A percentile compares a stretch with the other conserved stretches of the same genome.
Evolutionary conservation across 2,329 filamentous ascomycete species (phyloP).

Genomic region (Talaromyces albobiverticillius): DNA sequence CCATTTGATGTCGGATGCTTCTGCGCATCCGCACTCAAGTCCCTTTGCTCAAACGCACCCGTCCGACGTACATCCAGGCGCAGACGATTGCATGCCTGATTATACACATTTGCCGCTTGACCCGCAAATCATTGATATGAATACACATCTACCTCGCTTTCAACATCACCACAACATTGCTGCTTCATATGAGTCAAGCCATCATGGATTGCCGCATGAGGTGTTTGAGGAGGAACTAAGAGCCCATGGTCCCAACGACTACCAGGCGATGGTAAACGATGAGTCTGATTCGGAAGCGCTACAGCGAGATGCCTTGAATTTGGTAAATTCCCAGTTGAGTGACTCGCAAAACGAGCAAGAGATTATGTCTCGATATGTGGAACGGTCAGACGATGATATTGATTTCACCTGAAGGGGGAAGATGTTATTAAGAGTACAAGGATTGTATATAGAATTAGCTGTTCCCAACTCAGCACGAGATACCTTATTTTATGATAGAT

Average conservation of each 20-base stretch:
- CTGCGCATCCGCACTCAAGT: slow-evolving; percentile 26
- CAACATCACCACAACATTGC: slow-evolving; percentile 36
- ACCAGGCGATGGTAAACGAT: slow-evolving; percentile 43
- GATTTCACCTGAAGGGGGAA: slow-evolving; percentile 25
- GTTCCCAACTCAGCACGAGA: not conserved
- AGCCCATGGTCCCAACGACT: slow-evolving; percentile 36
- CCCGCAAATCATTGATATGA: slow-evolving; percentile 58
- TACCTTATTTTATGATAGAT: not conserved
- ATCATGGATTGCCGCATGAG: slow-evolving; percentile 29
- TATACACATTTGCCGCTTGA: slow-evolving; percentile 57
- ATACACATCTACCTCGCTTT: slow-evolving; percentile 42
- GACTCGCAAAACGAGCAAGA: slow-evolving; percentile 42
- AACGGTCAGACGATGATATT: slow-evolving; percentile 34
- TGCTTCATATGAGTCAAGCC: slow-evolving; percentile 31
- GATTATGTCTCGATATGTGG: slow-evolving; percentile 38
- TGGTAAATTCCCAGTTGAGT: slow-evolving; percentile 37
- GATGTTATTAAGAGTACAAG: too few species aligned
- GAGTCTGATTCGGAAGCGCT: slow-evolving; percentile 35
- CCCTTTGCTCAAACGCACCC: slow-evolving; percentile 30
- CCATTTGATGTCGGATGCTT: slow-evolving; percentile 23
- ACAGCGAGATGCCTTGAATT: slow-evolving; percentile 35
- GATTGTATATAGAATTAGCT: not conserved
- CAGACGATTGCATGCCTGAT: slow-evolving; percentile 37
- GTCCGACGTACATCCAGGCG: slow-evolving; percentile 30
- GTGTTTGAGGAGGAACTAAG: slow-evolving; percentile 40